Conservation (phyloP, 176 grass and related monocot genomes). For the Avena sativa region DNA sequence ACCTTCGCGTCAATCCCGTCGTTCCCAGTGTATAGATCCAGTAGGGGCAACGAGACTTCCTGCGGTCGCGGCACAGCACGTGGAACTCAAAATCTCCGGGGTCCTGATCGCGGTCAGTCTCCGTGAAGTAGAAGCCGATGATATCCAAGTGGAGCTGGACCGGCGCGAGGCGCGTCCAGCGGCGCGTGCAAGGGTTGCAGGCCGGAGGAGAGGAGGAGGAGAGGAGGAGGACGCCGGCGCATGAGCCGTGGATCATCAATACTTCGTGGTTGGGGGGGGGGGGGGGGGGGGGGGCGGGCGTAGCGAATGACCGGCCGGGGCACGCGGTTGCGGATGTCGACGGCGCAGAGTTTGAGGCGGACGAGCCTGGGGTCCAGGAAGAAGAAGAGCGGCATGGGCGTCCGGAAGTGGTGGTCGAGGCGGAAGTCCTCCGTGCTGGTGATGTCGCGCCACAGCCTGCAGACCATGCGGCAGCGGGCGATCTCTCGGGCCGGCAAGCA, state of each 20-base stretch:
- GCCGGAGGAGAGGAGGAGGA: neutral
- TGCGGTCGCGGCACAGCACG: neutral
- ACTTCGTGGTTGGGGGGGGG: neutral
- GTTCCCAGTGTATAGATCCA: neutral
- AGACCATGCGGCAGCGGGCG: neutral
- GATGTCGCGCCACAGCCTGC: neutral
- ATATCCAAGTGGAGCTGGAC: neutral
- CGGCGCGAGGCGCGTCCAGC: neutral
- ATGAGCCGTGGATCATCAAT: neutral
- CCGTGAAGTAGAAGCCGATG: neutral
- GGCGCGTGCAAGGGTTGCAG: conserved; percentile 7
- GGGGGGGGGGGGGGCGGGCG: neutral
- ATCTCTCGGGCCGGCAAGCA: neutral
- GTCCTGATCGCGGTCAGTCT: neutral
- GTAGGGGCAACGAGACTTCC: neutral
- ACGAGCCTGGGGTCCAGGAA: neutral
- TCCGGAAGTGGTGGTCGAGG: neutral
- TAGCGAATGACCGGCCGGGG: neutral
- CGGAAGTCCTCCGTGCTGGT: neutral
- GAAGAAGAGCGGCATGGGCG: conserved; percentile 18
- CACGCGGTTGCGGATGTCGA: neutral
- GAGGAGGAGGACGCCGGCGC: conserved; percentile 13
- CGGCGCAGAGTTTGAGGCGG: neutral
- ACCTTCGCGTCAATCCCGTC: neutral
- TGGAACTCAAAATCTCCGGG: neutral